A percentile compares a stretch with the other conserved stretches of the same genome.
Conservation (phyloP, 352 stramenopile species). For the Phytophthora ohioensis region DNA sequence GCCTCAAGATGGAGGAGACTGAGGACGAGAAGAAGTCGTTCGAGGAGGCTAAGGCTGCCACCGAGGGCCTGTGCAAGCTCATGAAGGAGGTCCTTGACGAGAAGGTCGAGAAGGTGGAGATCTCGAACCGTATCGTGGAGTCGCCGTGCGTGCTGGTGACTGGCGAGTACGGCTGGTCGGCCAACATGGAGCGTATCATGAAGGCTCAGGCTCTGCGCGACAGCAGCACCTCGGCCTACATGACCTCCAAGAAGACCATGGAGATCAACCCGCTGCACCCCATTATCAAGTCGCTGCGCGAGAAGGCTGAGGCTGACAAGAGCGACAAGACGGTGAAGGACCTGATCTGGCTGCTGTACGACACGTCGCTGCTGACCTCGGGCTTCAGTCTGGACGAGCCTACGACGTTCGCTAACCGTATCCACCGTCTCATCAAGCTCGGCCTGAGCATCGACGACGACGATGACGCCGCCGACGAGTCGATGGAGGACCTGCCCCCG, state of each 20-base stretch:
- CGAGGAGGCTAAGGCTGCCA: slow-evolving; percentile 98
- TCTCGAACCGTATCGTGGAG: slow-evolving; percentile 99
- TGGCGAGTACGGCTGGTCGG: slow-evolving; percentile 99
- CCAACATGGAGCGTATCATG: slow-evolving; percentile 99
- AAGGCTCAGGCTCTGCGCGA: slow-evolving; percentile 99
- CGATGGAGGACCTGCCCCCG: slow-evolving; percentile 97
- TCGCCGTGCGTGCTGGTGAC: slow-evolving; percentile 99
- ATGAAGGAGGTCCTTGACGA: slow-evolving; percentile 99
- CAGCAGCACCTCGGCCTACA: slow-evolving; percentile 97
- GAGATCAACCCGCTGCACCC: slow-evolving; percentile 99
- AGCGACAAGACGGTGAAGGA: slow-evolving; percentile 99
- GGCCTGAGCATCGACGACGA: slow-evolving; percentile 99
- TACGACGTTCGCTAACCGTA: slow-evolving; percentile 98
- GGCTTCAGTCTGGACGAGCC: slow-evolving; percentile 99
- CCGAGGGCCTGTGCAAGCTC: slow-evolving; percentile 98
- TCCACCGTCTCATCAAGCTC: slow-evolving; percentile 99
- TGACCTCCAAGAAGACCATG: slow-evolving; percentile 99
- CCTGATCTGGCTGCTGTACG: slow-evolving; percentile 99
- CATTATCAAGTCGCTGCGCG: slow-evolving; percentile 98
- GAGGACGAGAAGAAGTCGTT: slow-evolving; percentile 99
- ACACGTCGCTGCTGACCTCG: slow-evolving; percentile 98
- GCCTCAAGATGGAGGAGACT: slow-evolving; percentile 95
- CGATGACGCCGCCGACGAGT: slow-evolving; percentile 93
- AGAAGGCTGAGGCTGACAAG: slow-evolving; percentile 99
- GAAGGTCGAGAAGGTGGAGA: slow-evolving; percentile 99